These are phyloP conservation scores for Periconia sp. DNA, from an alignment of 2,329 filamentous ascomycete species.

Conservation along the genomic window DNA sequence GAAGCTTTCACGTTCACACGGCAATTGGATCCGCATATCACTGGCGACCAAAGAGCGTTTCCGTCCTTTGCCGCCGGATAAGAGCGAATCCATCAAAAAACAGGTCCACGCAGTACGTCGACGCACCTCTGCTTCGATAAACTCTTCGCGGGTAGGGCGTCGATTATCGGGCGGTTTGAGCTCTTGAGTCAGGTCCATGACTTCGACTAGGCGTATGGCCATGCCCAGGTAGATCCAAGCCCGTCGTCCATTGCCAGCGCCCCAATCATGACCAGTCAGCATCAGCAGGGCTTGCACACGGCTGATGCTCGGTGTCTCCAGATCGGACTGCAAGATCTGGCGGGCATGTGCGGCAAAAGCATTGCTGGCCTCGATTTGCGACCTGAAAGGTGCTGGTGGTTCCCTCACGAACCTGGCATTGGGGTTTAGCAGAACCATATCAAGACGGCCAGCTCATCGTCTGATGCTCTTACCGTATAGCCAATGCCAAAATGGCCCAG, in stretches of 20 bases:
- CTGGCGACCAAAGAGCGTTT: constrained; percentile 36
- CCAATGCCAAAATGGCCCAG: constrained; percentile 47
- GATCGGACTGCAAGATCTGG: constrained; percentile 43
- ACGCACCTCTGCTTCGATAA: constrained; percentile 45
- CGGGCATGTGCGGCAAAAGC: constrained; percentile 45
- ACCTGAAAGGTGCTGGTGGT: constrained; percentile 37
- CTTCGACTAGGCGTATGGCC: constrained; percentile 44
- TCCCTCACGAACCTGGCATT: constrained; percentile 38
- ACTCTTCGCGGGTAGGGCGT: constrained; percentile 40
- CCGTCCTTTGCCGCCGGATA: constrained; percentile 45
- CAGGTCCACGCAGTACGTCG: constrained; percentile 46
- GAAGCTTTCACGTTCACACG: constrained; percentile 43
- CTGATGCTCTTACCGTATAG: constrained; percentile 36
- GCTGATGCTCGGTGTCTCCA: constrained; percentile 43
- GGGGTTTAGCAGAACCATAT: too few relatives aligned
- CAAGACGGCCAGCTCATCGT: too few relatives aligned
- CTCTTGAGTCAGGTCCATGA: constrained; percentile 45
- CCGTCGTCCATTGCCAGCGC: constrained; percentile 46
- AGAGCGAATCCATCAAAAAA: constrained; percentile 46
- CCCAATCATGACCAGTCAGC: constrained; percentile 51
- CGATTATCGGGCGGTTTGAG: constrained; percentile 32
- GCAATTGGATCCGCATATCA: constrained; percentile 44
- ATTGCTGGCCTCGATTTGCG: constrained; percentile 45
- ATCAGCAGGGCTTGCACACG: constrained; percentile 46
- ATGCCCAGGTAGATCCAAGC: constrained; percentile 48